A percentile compares a stretch with the other conserved stretches of the same genome.
These are phyloP conservation scores for Tanacetum coccineum DNA, from an alignment of 129 eudicot species.

Conservation along the genomic window DNA sequence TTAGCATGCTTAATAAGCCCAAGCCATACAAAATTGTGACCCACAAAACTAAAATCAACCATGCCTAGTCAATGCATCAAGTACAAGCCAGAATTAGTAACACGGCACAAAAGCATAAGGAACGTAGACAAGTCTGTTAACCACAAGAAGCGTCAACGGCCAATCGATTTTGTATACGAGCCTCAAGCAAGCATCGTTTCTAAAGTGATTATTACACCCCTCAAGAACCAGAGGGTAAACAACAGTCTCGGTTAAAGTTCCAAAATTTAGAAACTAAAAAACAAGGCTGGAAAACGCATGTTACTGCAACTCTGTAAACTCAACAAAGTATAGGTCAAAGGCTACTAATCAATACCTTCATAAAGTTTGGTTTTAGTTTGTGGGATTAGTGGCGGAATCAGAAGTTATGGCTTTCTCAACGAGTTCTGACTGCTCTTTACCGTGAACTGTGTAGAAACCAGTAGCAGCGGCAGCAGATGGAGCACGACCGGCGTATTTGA, in stretches of 20 bases:
- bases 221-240: not conserved
- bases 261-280: not conserved
- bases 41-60: not conserved
- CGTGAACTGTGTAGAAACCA: conserved; percentile 24
- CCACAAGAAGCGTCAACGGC: not conserved
- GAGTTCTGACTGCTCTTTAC: conserved; percentile 22
- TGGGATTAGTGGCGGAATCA: conserved; percentile 17
- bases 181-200: conserved; percentile 3
- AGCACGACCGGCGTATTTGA: conserved; percentile 25
- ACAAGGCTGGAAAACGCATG: not conserved
- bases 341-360: not conserved
- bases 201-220: conserved; percentile 7
- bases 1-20: too few species aligned
- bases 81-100: not conserved
- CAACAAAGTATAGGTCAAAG: not conserved
- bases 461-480: conserved; percentile 26
- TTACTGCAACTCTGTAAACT: not conserved
- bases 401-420: conserved; percentile 27
- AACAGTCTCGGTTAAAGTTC: not conserved
- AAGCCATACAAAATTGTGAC: too few species aligned
- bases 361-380: not conserved
- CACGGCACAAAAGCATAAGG: conserved; percentile 7
- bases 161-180: not conserved
- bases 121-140: not conserved
- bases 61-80: not conserved